A percentile compares a stretch with the other conserved stretches of the same genome.
Evolutionary conservation across 2,329 filamentous ascomycete species (phyloP).

Genomic region (Dactylonectria macrodidyma): DNA sequence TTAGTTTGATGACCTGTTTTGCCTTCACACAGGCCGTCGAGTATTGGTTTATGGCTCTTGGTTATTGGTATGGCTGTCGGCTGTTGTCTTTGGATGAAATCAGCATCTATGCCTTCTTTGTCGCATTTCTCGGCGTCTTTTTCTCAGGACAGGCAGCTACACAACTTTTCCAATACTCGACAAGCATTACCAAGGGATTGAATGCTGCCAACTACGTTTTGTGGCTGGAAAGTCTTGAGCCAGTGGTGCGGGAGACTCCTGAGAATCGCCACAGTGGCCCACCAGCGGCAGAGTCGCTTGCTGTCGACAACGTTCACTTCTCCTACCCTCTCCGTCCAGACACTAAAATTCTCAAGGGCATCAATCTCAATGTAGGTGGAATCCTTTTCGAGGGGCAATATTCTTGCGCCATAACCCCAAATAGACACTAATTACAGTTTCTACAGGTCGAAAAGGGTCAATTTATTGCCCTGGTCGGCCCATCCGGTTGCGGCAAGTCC

Average conservation of each 20-base stretch:
- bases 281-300: constrained; percentile 53
- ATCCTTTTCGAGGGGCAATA: no score
- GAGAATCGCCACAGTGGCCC: constrained; percentile 57
- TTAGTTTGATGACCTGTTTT: constrained; percentile 53
- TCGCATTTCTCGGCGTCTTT: constrained; percentile 67
- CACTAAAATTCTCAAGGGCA: constrained; percentile 57
- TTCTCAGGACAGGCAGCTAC: constrained; percentile 58
- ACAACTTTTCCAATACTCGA: not conserved
- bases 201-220: constrained; percentile 65
- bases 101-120: constrained; percentile 66
- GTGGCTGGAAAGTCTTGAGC: constrained; percentile 60
- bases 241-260: constrained; percentile 57
- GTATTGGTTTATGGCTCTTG: constrained; percentile 56
- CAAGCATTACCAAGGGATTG: constrained; percentile 59
- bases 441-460: no score
- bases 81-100: constrained; percentile 59
- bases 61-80: constrained; percentile 57
- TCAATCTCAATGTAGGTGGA: constrained; percentile 44
- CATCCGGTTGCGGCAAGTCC: constrained; percentile 5
- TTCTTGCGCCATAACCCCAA: no score
- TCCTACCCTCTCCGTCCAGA: constrained; percentile 68
- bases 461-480: not conserved
- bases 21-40: constrained; percentile 55
- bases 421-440: no score
- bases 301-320: constrained; percentile 71